phyloP scores from a whole-genome alignment of 495 filamentous ascomycete genomes.

The Terfezia boudieri region DNA sequence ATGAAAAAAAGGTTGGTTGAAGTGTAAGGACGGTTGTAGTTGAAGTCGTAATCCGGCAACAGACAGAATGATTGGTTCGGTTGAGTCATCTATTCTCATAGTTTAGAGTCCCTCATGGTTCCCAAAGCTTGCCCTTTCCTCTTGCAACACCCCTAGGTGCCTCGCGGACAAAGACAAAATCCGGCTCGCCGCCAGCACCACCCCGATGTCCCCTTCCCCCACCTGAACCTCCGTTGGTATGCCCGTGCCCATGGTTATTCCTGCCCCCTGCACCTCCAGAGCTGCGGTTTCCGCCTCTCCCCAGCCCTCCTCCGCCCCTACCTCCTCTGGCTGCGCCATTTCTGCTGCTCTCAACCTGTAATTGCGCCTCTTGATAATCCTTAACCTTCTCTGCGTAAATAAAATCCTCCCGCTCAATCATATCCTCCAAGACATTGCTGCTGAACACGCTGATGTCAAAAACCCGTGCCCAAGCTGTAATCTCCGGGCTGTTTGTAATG shows the following conservation, averaged over 20 bases:
- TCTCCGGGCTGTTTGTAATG: conserved; percentile 35
- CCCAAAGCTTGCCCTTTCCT: conserved; percentile 16
- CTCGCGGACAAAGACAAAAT: conserved; percentile 7
- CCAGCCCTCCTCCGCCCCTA: conserved; percentile 1
- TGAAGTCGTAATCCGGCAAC: too few relatives aligned
- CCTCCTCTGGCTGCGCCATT: conserved; percentile 1
- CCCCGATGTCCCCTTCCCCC: not conserved
- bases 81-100: too few relatives aligned
- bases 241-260: not conserved
- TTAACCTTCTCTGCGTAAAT: conserved; percentile 7
- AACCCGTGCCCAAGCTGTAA: conserved; percentile 33
- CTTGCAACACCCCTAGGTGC: conserved; percentile 14
- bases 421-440: conserved; percentile 9
- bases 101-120: conserved; percentile 6
- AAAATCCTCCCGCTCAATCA: conserved; percentile 12
- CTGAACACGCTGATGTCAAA: conserved; percentile 38
- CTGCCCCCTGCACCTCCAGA: conserved; percentile 6
- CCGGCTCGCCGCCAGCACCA: conserved; percentile 1
- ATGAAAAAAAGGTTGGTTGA: too few relatives aligned
- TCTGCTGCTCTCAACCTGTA: not conserved
- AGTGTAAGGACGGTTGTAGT: too few relatives aligned
- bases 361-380: conserved; percentile 3
- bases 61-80: too few relatives aligned
- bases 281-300: not conserved
- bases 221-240: conserved; percentile 1